Evolutionary conservation across 1,284 basidiomycete genomes (phyloP), one percentile per base, ranked within the genome.

Genomic region (Volvariella surrecta): DNA sequence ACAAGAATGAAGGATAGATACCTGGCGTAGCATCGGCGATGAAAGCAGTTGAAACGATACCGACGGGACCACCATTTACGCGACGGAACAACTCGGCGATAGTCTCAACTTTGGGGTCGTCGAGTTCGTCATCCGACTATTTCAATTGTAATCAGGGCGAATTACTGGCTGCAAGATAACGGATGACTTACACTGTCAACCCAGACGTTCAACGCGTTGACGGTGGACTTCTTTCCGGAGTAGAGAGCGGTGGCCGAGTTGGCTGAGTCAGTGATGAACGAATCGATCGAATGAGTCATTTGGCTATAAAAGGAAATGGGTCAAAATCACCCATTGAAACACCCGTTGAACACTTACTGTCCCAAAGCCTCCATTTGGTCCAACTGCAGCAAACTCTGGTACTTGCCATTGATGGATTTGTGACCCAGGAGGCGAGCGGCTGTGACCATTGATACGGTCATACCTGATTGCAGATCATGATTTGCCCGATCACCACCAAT

Each of bases 361-460:
- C 66, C 66, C 37, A 64, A 53, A 31, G 58, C 58, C n/a, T 68
- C 66, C 66, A 68, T 68, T 46, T 66, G 62, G 42, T 68, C 66
- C 59, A 68, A 60, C 49, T 68, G 66, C 65, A 68, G 67, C 44
- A 68, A 54, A 17, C 55, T 56, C 47, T 68, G 64, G 47, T 67
- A 68, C 30, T 55, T 58, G n/a, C 66, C 66, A 46, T 68, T 68
- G 50, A 68, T 59, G n/a, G 64, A 63, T 46, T 68, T 67, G 56
- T 68, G 66, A 4, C 56, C 61, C 28, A 68, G 63, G 20, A 68
- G 53, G 22, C 66, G 64, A 37, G 66, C 64, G 18, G 66, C 66
- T n/a, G 64, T 67, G 44, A 68, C 67, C 66, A 68, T 68, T 20
- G 64, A 45, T 50, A 67, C 64, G 17, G 66, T 68, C 66, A 68